A percentile compares a stretch with the other conserved stretches of the same genome.
Conservation (phyloP, 2,329 filamentous ascomycete genomes). For the Tolypocladium amazonense region DNA sequence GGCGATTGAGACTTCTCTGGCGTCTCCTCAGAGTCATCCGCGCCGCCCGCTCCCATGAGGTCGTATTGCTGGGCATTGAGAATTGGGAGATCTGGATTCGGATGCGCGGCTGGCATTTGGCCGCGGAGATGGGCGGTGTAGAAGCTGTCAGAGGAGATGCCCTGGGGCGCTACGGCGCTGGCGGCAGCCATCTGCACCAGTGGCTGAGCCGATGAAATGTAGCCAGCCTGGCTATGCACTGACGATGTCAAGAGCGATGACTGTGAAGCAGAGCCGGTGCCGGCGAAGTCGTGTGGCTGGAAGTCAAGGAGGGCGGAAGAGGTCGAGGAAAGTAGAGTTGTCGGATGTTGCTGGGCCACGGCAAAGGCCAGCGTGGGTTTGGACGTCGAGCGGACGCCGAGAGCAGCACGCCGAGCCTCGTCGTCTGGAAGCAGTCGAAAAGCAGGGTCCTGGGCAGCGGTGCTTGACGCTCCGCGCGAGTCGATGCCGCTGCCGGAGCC, state of each 20-base stretch:
- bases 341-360: background rate
- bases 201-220: background rate
- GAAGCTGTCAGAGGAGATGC: background rate
- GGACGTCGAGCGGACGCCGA: background rate
- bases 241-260: background rate
- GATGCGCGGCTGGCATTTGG: background rate
- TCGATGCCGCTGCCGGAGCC: background rate
- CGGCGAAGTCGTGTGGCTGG: background rate
- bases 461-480: background rate
- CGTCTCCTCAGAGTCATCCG: background rate
- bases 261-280: background rate
- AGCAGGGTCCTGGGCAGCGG: background rate
- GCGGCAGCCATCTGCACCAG: background rate
- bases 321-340: background rate
- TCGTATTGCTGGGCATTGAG: slow-evolving; percentile 1
- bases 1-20: background rate
- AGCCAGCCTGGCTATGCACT: background rate
- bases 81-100: background rate
- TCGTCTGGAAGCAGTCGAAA: background rate
- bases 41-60: background rate
- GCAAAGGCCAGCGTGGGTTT: background rate
- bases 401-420: background rate
- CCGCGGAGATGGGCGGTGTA: background rate
- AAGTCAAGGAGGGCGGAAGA: background rate
- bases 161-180: background rate